phyloP scores from a whole-genome alignment of 2,329 filamentous ascomycete genomes.

The Alternaria consortialis region DNA sequence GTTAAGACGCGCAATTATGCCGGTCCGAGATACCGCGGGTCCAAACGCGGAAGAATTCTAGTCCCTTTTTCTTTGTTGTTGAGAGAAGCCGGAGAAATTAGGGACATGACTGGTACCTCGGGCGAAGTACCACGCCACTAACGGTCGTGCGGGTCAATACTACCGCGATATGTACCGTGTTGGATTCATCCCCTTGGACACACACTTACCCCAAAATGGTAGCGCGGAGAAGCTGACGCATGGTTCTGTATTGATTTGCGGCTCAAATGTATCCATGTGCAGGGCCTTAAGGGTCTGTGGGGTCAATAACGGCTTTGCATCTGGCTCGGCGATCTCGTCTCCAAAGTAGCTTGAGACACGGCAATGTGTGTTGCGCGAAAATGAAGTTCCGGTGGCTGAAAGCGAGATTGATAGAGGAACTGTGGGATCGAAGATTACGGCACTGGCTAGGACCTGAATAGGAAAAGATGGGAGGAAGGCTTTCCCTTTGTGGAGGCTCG shows the following conservation, averaged over 20 bases:
- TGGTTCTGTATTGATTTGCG: not conserved
- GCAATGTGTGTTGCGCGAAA: not conserved
- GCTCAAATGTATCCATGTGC: slow-evolving; percentile 3
- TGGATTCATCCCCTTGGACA: not conserved
- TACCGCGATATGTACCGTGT: slow-evolving; percentile 10
- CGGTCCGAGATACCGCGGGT: slow-evolving; percentile 1
- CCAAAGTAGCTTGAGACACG: not conserved
- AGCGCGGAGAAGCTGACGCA: not conserved
- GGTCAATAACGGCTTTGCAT: slow-evolving; percentile 1
- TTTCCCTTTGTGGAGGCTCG: not conserved
- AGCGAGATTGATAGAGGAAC: not conserved
- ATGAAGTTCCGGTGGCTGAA: slow-evolving; percentile 10
- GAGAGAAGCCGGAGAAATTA: slow-evolving; percentile 5
- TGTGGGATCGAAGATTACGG: not conserved
- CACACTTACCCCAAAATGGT: not conserved
- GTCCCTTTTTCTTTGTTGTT: not conserved
- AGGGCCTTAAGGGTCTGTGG: not conserved
- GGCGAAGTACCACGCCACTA: slow-evolving; percentile 16
- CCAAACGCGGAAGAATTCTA: slow-evolving; percentile 5
- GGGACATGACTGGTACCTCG: slow-evolving; percentile 13
- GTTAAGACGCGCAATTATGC: slow-evolving; percentile 1
- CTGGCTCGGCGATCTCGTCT: slow-evolving; percentile 4
- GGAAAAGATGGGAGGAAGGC: slow-evolving; percentile 1
- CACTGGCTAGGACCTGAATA: not conserved
- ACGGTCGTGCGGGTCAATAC: slow-evolving; percentile 12